Evolutionary conservation across 345 rosid genomes (phyloP).

Genomic region (Dimocarpus longan): DNA sequence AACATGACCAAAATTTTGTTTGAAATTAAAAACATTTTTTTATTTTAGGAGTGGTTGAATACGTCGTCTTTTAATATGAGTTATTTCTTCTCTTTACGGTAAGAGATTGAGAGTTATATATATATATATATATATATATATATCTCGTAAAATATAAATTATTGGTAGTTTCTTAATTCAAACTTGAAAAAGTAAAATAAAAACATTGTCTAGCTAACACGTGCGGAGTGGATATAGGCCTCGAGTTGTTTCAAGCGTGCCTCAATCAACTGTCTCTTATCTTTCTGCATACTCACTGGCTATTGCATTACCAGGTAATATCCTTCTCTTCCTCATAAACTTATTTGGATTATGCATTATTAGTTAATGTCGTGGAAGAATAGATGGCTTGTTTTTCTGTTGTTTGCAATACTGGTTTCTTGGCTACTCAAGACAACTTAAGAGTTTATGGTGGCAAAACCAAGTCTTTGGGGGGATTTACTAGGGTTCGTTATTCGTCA

Average conservation of each 20-base stretch:
- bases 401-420: conserved; percentile 59
- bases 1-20: too few species aligned
- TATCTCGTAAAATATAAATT: too few species aligned
- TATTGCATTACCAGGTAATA: background rate
- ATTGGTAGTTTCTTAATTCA: too few species aligned
- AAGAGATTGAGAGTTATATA: too few species aligned
- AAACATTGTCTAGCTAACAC: background rate
- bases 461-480: conserved; percentile 29
- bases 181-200: too few species aligned
- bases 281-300: background rate
- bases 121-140: too few species aligned
- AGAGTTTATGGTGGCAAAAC: conserved; percentile 30
- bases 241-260: background rate
- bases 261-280: background rate
- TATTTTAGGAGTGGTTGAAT: too few species aligned
- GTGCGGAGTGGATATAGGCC: background rate
- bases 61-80: too few species aligned
- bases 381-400: conserved; percentile 59
- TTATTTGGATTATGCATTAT: background rate
- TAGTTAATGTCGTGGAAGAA: conserved; percentile 14
- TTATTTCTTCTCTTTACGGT: too few species aligned
- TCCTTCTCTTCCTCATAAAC: conserved; percentile 1
- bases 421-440: conserved; percentile 27
- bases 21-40: too few species aligned
- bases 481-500: conserved; percentile 32